Base-by-base conservation (phyloP, 805 yeast genomes). In the Teunomyces lycoperdinae region DNA sequence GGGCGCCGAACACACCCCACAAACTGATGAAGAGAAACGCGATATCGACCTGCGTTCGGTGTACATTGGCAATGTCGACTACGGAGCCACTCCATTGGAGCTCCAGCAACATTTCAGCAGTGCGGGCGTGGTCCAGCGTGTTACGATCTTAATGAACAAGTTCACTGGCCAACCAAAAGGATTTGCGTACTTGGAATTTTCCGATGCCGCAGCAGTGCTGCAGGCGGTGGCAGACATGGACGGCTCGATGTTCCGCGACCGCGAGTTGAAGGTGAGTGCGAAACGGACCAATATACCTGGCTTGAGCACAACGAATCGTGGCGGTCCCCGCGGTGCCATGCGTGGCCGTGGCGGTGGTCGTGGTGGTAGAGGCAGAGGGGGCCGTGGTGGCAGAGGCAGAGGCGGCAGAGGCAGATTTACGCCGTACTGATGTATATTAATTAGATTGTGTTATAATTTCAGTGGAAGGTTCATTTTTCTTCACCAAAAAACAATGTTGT, bases 241-340 rank as follows among this genome's bases (percentile, higher is more conserved):
- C 58, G 92, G 85, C 28, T 70, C 84, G 1, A 68, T 73, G 24
- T 83, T 89, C 60, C 74, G 81, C 55, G 91, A 86, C 20, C 76
- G 96, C 49, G 79, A 78, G 51, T 71, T 89, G 56, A 87, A 85
- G 62, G 94, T 89, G 29, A 71, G 76, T 31, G 84, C 87, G 14
- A 89, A 89, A 64, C 77, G 96, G 58, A 88, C 96, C 2, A 89
- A 89, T 57, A 66, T 88, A 16, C 96, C 95, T 2, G 92, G 92
- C 1, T 71, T 83, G 58, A 60, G 67, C 32, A 49, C 60, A 13
- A 51, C 62, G 24, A 59, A 57, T 39, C 52, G 73, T 36, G 68
- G 71, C 1, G 70, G 77, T 28, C 62, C 62, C 6, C 45, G 58
- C 49, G 50, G 61, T 3, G 63, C 83, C 26, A 42, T 50, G 28